Evolutionary conservation across 805 yeast genomes (phyloP).

Genomic region (Ogataea nonfermentans): DNA sequence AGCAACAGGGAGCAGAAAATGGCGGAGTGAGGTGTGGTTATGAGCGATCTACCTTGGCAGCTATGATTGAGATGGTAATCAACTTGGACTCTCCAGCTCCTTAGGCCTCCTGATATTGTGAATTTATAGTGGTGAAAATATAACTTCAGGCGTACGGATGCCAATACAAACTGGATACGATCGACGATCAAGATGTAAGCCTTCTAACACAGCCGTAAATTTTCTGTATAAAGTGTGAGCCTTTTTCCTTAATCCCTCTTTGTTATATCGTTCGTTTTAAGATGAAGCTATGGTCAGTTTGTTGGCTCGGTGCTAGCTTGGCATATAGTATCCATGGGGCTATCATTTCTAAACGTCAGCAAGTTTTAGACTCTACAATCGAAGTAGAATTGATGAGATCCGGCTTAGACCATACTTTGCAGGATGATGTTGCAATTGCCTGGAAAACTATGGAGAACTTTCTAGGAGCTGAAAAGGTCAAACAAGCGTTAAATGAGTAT

Average conservation of each 20-base stretch:
- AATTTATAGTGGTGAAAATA: no score
- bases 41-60: constrained; percentile 1
- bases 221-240: neutral
- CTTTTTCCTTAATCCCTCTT: neutral
- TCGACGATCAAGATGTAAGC: no score
- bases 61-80: no score
- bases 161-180: no score
- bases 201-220: neutral
- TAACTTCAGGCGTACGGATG: no score
- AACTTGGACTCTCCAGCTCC: no score
- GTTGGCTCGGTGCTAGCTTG: neutral
- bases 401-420: neutral
- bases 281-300: neutral
- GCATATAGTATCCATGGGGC: neutral
- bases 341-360: neutral
- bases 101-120: no score
- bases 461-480: constrained; percentile 7
- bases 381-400: neutral
- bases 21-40: constrained; percentile 15
- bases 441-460: constrained; percentile 17
- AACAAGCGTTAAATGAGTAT: constrained; percentile 10
- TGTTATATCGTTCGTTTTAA: neutral
- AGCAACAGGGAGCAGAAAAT: constrained; percentile 9
- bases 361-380: neutral
- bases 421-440: constrained; percentile 11